phyloP scores from a whole-genome alignment of 805 yeast genomes.

The Starmerella bombi region DNA sequence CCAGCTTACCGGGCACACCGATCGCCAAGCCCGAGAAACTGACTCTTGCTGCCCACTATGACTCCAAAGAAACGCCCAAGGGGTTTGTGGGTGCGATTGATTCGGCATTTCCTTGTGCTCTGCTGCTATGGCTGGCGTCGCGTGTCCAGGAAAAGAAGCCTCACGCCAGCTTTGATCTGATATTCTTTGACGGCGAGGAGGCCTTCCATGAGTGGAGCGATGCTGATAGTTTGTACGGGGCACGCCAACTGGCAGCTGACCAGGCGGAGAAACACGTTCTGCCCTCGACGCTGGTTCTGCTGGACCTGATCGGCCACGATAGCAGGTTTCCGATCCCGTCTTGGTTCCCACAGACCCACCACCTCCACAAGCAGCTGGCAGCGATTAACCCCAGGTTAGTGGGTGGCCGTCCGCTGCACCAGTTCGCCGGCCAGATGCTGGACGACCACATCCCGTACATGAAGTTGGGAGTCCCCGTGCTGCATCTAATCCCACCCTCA shows the following conservation, averaged over 20 bases:
- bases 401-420: conserved; percentile 17
- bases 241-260: conserved; percentile 35
- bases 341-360: conserved; percentile 33
- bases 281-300: conserved; percentile 36
- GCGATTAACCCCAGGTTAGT: conserved; percentile 27
- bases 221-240: conserved; percentile 44
- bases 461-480: conserved; percentile 34
- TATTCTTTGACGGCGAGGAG: conserved; percentile 53
- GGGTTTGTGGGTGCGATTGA: conserved; percentile 51
- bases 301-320: conserved; percentile 39
- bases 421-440: conserved; percentile 19
- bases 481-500: conserved; percentile 41
- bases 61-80: conserved; percentile 36
- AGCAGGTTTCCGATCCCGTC: conserved; percentile 29
- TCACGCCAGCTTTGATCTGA: conserved; percentile 18
- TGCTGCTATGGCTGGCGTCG: conserved; percentile 36
- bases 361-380: conserved; percentile 30
- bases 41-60: conserved; percentile 42
- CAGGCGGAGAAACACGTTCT: conserved; percentile 26
- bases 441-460: conserved; percentile 48
- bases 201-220: conserved; percentile 42
- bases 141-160: conserved; percentile 10
- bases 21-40: background rate
- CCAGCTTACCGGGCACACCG: background rate
- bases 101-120: conserved; percentile 45